Conservation (phyloP, 2,329 filamentous ascomycete genomes). For the Hypoxylon sp. region DNA sequence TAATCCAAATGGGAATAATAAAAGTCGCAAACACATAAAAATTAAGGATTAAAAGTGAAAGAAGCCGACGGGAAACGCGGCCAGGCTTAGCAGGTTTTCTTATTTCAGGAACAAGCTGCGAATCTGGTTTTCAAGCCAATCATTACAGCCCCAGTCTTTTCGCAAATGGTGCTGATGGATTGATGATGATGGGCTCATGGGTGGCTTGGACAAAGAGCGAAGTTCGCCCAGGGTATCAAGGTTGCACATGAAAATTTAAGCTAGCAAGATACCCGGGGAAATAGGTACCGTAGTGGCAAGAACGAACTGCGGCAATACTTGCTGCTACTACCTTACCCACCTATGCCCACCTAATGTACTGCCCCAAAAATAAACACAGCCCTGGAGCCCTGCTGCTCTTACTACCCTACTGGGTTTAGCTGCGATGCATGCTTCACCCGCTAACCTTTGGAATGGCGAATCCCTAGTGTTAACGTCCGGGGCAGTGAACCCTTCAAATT, state of each 20-base stretch:
- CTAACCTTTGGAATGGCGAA: conserved; percentile 26
- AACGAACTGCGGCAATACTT: conserved; percentile 9
- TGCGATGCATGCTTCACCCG: conserved; percentile 9
- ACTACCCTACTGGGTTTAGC: conserved; percentile 27
- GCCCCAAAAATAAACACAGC: conserved; percentile 45
- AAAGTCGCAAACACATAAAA: conserved; percentile 10
- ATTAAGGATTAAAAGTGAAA: conserved; percentile 12
- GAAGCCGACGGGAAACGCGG: neutral
- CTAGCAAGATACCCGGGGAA: conserved; percentile 2
- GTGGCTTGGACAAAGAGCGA: conserved; percentile 44
- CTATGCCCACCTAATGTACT: conserved; percentile 4
- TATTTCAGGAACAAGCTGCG: conserved; percentile 34
- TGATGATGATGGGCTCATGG: conserved; percentile 16
- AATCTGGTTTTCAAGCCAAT: conserved; percentile 28
- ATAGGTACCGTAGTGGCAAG: conserved; percentile 9
- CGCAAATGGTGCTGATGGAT: conserved; percentile 21
- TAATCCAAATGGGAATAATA: conserved; percentile 3
- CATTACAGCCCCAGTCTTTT: conserved; percentile 20
- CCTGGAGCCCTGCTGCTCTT: conserved; percentile 11
- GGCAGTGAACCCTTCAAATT: conserved; percentile 31
- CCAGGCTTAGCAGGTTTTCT: conserved; percentile 25
- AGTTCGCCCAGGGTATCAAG: conserved; percentile 24
- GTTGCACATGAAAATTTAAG: conserved; percentile 10
- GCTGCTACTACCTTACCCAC: neutral
- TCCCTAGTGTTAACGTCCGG: conserved; percentile 30